Base-by-base conservation (phyloP, 2,329 filamentous ascomycete species). In the Aspergillus sergii region DNA sequence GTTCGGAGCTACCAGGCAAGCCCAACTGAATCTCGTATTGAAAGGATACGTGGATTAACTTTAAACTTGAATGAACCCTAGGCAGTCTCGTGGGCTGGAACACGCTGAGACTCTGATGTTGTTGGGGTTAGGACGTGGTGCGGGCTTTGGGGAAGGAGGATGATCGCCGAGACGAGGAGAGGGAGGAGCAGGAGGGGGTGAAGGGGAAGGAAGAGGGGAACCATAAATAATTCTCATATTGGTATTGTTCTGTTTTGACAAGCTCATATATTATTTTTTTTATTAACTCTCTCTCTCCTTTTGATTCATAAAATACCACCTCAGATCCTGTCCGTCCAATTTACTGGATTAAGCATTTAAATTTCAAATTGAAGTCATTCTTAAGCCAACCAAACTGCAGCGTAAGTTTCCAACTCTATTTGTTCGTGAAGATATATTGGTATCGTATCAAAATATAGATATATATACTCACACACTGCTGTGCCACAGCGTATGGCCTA, bases 1-100 rank as follows among this genome's bases (percentile, higher is more conserved):
- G 58, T 70, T 72, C 66, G 68, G 64, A 68, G 69, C 69, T 65
- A 68, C 65, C 56, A 68, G 66, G 58, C 70, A 64, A 64, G 68
- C 19, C 32, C 54, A 57, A 57, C 21, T 14, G 50, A 39, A 48
- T 60, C 23, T 30, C 62, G 65, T 68, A 55, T 51, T 65, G 60
- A 50, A 36, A 41, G 11, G 19, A 54, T 32, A 21, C 39, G 26
- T 12, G 5, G 4, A 12, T 34, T 50, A 9, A 30, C 9, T 28
- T n/a, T 26, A 19, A n/a, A 19, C 14, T 9, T 10, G 14, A 50
- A 30, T 50, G 12, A 50, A 30, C 12, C 26, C 26, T n/a, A 51
- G 9, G n/a, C 4, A 51, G 30, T 9, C 45, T 26, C 19, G 4
- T 23, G 11, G 11, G 21, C 6, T 14, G 19, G n/a, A 32, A 50